These are phyloP conservation scores for Excoecaria agallocha DNA, from an alignment of 345 rosid species.

Conservation along the genomic window DNA sequence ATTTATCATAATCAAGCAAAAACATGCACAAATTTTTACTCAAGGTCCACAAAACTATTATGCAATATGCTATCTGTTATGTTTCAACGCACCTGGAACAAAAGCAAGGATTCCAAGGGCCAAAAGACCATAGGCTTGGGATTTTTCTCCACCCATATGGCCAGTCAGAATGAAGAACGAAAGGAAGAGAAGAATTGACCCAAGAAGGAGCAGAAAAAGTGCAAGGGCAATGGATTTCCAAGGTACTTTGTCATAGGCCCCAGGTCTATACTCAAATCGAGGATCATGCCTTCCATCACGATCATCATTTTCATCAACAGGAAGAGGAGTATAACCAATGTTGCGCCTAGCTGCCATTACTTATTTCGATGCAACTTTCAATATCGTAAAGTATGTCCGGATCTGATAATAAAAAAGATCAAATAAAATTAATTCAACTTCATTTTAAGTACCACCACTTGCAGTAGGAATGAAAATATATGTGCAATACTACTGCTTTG, in stretches of 20 bases:
- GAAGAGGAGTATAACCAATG: constrained; percentile 51
- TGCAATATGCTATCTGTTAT: not conserved
- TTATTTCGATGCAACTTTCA: not conserved
- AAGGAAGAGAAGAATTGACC: constrained; percentile 65
- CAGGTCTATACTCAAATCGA: constrained; percentile 68
- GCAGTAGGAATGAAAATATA: not conserved
- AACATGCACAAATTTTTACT: not conserved
- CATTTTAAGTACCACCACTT: not conserved
- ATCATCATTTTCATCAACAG: constrained; percentile 51
- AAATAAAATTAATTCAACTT: not conserved
- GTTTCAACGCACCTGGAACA: constrained; percentile 61
- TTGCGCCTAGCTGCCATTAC: constrained; percentile 64
- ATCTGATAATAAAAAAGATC: not conserved
- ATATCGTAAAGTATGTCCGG: not conserved
- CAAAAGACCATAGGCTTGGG: constrained; percentile 78
- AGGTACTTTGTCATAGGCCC: constrained; percentile 59
- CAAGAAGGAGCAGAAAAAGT: constrained; percentile 59
- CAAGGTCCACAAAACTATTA: not conserved
- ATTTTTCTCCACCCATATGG: constrained; percentile 82
- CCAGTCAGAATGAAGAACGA: constrained; percentile 68
- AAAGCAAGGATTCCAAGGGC: constrained; percentile 75
- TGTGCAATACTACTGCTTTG: not conserved
- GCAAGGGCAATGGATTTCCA: constrained; percentile 85
- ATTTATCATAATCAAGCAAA: not conserved
- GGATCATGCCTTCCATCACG: constrained; percentile 47